A percentile compares a stretch with the other conserved stretches of the same genome.
Evolutionary conservation across 2,329 filamentous ascomycete genomes (phyloP).

Genomic region (Trichoderma hamatum): DNA sequence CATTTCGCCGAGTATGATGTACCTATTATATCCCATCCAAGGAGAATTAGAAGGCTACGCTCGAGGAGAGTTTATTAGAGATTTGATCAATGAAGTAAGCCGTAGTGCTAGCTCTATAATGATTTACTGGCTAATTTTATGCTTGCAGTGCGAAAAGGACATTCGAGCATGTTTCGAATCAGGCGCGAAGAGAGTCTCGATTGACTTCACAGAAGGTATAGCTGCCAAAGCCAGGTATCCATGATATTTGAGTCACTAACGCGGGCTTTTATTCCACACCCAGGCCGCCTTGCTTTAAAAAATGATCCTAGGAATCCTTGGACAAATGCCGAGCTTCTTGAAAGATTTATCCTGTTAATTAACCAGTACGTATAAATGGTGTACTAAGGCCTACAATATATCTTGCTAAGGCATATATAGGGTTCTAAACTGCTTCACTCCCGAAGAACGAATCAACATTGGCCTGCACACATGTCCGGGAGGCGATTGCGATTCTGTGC

Average conservation of each 20-base stretch:
- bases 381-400: background rate
- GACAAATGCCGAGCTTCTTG: conserved; percentile 25
- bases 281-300: conserved; percentile 26
- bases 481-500: conserved; percentile 28
- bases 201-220: conserved; percentile 29
- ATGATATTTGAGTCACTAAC: background rate
- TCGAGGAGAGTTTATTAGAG: conserved; percentile 19
- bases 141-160: conserved; percentile 26
- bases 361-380: conserved; percentile 7
- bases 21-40: conserved; percentile 22
- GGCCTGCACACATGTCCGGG: conserved; percentile 29
- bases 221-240: too few relatives aligned
- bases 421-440: conserved; percentile 24
- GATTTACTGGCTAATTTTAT: background rate
- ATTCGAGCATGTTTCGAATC: conserved; percentile 27
- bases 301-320: conserved; percentile 19
- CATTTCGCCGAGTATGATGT: conserved; percentile 27
- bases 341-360: conserved; percentile 23
- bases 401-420: background rate
- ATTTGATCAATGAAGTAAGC: conserved; percentile 23
- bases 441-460: conserved; percentile 26
- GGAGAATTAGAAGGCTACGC: conserved; percentile 27
- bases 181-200: conserved; percentile 26
- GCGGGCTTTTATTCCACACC: background rate
- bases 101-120: background rate